Evolutionary conservation across 164 flowering plant species (phyloP).

Genomic region (Vitis labrusca): DNA sequence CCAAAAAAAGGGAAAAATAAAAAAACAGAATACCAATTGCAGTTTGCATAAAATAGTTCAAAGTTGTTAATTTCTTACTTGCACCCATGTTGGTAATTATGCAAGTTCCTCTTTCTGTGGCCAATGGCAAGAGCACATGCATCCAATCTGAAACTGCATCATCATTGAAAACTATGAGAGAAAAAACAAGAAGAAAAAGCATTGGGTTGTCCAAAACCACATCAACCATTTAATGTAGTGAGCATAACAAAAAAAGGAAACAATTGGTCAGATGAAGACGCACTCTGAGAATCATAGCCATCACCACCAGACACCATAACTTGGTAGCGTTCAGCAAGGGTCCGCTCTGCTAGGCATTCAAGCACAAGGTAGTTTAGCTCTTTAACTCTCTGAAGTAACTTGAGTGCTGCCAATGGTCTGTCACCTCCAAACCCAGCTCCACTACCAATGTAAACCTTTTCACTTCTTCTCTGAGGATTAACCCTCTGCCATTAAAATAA

Average conservation of each 20-base stretch:
- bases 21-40: neutral
- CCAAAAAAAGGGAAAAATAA: neutral
- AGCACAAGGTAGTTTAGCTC: constrained; percentile 81
- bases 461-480: constrained; percentile 57
- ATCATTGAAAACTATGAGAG: neutral
- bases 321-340: constrained; percentile 82
- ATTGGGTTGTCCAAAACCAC: neutral
- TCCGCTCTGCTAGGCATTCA: constrained; percentile 95
- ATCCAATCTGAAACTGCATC: constrained; percentile 87
- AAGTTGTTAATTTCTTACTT: constrained; percentile 38
- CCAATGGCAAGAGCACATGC: constrained; percentile 74
- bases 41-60: neutral
- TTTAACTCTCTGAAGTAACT: constrained; percentile 73
- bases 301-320: constrained; percentile 67
- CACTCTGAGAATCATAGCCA: constrained; percentile 88
- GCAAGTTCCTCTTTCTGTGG: constrained; percentile 75
- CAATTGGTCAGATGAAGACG: constrained; percentile 8
- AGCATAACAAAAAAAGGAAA: neutral
- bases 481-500: constrained; percentile 53
- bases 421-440: constrained; percentile 99
- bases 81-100: constrained; percentile 99
- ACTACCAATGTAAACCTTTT: constrained; percentile 82
- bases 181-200: neutral
- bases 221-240: neutral
- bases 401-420: constrained; percentile 84